Percentiles rank a stretch among this genome's conserved stretches.
phyloP scores from a whole-genome alignment of 306 rosid species.

The Vicia sativa region DNA sequence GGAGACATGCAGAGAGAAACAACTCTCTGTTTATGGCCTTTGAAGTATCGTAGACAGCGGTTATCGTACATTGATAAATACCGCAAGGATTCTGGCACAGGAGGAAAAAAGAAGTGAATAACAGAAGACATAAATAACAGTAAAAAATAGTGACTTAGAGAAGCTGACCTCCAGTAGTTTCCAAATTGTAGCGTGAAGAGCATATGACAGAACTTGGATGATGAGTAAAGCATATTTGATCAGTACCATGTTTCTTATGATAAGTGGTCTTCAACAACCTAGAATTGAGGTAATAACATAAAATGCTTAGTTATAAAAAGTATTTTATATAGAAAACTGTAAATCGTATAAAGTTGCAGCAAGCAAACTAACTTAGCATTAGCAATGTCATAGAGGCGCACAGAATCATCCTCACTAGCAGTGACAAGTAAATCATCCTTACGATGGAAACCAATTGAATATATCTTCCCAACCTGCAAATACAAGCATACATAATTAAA shows the following conservation, averaged over 20 bases:
- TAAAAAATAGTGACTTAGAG: conserved; percentile 21
- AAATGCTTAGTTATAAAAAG: conserved; percentile 18
- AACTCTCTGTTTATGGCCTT: conserved; percentile 93
- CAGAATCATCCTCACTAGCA: conserved; percentile 89
- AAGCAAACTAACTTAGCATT: neutral
- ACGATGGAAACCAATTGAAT: conserved; percentile 86
- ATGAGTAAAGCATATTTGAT: conserved; percentile 88
- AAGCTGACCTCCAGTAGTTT: conserved; percentile 72
- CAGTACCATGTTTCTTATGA: conserved; percentile 94
- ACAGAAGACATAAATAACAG: conserved; percentile 11
- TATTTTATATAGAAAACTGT: conserved; percentile 1
- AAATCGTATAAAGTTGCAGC: conserved; percentile 18
- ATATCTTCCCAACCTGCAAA: conserved; percentile 80
- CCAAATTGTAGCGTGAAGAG: conserved; percentile 87
- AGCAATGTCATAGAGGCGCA: conserved; percentile 75
- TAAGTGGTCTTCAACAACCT: conserved; percentile 92
- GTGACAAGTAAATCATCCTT: conserved; percentile 90
- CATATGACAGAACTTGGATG: conserved; percentile 94
- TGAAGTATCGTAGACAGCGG: conserved; percentile 87
- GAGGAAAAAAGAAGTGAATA: conserved; percentile 34
- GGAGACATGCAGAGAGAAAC: conserved; percentile 99
- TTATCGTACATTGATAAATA: conserved; percentile 96
- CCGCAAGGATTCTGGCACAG: conserved; percentile 70
- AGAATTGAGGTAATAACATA: conserved; percentile 32
- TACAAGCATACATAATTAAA: neutral